Conservation (phyloP, 345 rosid species). For the Nephelium lappaceum region DNA sequence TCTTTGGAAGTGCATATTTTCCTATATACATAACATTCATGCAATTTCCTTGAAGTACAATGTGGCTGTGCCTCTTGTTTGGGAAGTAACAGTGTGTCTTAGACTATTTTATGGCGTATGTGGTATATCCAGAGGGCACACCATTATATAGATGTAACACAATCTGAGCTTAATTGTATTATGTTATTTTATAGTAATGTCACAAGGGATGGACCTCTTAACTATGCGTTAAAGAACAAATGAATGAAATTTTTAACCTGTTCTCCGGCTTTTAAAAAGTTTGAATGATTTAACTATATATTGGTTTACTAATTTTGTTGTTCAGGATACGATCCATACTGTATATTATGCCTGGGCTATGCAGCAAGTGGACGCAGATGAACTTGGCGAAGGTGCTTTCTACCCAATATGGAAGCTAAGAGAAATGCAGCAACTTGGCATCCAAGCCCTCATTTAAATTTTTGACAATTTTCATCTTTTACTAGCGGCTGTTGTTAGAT, state of each 20-base stretch:
- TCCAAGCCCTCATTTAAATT: constrained; percentile 71
- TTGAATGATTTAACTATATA: not conserved
- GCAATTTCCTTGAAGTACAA: not conserved
- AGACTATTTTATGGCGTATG: not conserved
- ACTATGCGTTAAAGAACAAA: not conserved
- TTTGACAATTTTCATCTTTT: not conserved
- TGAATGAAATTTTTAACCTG: no score
- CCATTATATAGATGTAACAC: not conserved
- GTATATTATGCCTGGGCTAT: constrained; percentile 91
- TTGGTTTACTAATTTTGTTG: not conserved
- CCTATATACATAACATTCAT: not conserved
- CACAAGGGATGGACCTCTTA: not conserved
- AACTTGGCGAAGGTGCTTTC: constrained; percentile 80
- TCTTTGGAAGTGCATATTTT: not conserved
- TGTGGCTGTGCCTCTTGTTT: not conserved
- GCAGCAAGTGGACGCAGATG: constrained; percentile 88
- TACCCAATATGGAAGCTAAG: constrained; percentile 91
- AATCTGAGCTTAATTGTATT: not conserved
- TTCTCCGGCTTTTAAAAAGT: not conserved
- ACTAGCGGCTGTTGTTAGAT: constrained; percentile 18
- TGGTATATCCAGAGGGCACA: not conserved
- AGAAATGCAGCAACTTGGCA: constrained; percentile 72
- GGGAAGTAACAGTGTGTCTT: no score
- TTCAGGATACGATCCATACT: constrained; percentile 82
- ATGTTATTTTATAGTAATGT: not conserved